A percentile compares a stretch with the other conserved stretches of the same genome.
These are phyloP conservation scores for Chloris gayana DNA, from an alignment of 176 grass and related monocot genomes.

Conservation along the genomic window DNA sequence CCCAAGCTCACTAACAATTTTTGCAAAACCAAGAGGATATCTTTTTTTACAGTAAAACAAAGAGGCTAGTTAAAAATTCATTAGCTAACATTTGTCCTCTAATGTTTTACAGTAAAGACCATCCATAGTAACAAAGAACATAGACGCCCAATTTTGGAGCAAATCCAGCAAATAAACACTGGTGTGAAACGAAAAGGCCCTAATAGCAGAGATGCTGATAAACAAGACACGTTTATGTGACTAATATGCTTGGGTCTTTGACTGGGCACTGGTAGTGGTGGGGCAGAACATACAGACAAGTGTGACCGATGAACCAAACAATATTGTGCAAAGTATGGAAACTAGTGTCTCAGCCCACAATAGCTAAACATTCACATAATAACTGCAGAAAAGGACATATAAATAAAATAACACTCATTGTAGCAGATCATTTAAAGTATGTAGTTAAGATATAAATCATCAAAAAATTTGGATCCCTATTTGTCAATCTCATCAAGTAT, in stretches of 20 bases:
- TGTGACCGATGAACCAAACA: conserved; percentile 29
- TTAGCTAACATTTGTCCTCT: background rate
- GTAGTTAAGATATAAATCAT: conserved; percentile 21
- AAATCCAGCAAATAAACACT: conserved; percentile 12
- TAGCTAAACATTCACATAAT: conserved; percentile 29
- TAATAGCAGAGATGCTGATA: conserved; percentile 23
- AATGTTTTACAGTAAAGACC: background rate
- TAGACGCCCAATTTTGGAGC: conserved; percentile 1
- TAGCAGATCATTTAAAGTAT: background rate
- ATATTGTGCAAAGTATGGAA: background rate
- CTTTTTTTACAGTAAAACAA: background rate
- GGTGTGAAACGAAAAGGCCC: background rate
- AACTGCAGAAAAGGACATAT: conserved; percentile 20
- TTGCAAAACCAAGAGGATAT: background rate
- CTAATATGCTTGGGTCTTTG: background rate
- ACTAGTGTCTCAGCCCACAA: background rate
- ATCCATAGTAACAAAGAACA: background rate
- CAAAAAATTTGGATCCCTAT: conserved; percentile 29
- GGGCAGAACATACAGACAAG: conserved; percentile 9
- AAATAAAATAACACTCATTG: conserved; percentile 27
- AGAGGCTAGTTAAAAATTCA: background rate
- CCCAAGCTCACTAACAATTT: conserved; percentile 21
- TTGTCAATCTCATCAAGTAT: conserved; percentile 40
- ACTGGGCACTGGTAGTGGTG: background rate
- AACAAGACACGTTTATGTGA: background rate